Percentiles rank a stretch among this genome's conserved stretches.
These are phyloP conservation scores for Colletotrichum paranaense DNA, from an alignment of 2,329 filamentous ascomycete species.

Conservation along the genomic window DNA sequence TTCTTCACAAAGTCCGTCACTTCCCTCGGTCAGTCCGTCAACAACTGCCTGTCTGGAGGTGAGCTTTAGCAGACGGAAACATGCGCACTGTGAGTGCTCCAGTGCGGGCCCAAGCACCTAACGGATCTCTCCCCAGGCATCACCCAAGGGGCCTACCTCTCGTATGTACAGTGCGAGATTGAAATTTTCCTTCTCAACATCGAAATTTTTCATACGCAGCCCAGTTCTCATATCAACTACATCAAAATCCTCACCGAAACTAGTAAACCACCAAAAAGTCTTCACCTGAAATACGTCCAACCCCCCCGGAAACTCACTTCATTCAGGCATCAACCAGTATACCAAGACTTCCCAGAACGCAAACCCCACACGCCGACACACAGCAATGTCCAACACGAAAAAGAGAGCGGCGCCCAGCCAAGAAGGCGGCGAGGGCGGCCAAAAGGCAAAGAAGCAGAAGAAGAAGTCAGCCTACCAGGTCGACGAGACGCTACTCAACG, in stretches of 20 bases:
- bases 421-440: conserved; percentile 48
- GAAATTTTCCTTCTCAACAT: background rate
- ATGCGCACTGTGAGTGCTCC: conserved; percentile 12
- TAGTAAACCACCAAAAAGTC: background rate
- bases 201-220: conserved; percentile 28
- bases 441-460: conserved; percentile 62
- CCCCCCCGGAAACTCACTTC: background rate
- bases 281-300: too few species aligned
- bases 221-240: conserved; percentile 21
- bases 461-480: conserved; percentile 66
- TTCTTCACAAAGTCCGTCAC: too few species aligned
- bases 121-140: background rate
- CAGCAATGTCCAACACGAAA: conserved; percentile 54
- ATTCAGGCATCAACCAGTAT: background rate
- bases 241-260: background rate
- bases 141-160: too few species aligned
- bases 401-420: conserved; percentile 68
- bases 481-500: conserved; percentile 70
- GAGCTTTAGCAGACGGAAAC: background rate
- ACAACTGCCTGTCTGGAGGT: background rate
- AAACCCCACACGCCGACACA: background rate
- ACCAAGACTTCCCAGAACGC: background rate
- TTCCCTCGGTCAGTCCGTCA: background rate
- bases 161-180: conserved; percentile 18
- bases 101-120: background rate